phyloP scores from a whole-genome alignment of 179 eudicot genomes.

The Actinidia polygama region DNA sequence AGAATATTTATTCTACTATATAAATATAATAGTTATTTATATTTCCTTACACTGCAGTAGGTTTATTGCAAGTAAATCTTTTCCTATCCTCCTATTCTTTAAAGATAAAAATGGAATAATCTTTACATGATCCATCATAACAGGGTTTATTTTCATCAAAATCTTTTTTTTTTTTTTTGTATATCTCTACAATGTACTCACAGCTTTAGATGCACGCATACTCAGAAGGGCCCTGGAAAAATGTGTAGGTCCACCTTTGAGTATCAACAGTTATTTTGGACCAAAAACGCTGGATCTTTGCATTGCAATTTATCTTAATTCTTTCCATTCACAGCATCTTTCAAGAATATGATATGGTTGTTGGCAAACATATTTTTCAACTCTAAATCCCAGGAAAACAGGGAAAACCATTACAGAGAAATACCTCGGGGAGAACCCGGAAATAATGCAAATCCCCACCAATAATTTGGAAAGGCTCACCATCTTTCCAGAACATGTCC shows the following conservation, averaged over 20 bases:
- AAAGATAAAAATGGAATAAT: background rate
- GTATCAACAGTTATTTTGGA: background rate
- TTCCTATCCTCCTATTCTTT: background rate
- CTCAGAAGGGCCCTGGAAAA: background rate
- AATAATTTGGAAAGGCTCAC: conserved; percentile 73
- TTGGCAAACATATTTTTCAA: background rate
- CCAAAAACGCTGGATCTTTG: background rate
- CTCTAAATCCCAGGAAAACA: background rate
- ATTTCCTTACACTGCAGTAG: too few relatives aligned
- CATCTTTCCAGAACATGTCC: conserved; percentile 92
- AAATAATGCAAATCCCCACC: conserved; percentile 97
- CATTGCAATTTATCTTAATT: background rate
- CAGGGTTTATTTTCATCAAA: too few relatives aligned
- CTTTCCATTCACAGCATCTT: background rate
- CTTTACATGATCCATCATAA: background rate
- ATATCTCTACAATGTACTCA: too few relatives aligned
- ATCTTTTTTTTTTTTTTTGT: background rate
- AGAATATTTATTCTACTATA: too few relatives aligned
- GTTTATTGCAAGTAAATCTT: too few relatives aligned
- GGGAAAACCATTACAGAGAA: background rate
- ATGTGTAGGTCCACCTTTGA: background rate
- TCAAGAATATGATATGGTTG: background rate
- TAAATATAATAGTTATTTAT: too few relatives aligned
- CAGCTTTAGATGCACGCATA: background rate
- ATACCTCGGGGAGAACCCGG: conserved; percentile 85